phyloP scores from a whole-genome alignment of 1,139 yeast species.

The Candida tetrigidarum region DNA sequence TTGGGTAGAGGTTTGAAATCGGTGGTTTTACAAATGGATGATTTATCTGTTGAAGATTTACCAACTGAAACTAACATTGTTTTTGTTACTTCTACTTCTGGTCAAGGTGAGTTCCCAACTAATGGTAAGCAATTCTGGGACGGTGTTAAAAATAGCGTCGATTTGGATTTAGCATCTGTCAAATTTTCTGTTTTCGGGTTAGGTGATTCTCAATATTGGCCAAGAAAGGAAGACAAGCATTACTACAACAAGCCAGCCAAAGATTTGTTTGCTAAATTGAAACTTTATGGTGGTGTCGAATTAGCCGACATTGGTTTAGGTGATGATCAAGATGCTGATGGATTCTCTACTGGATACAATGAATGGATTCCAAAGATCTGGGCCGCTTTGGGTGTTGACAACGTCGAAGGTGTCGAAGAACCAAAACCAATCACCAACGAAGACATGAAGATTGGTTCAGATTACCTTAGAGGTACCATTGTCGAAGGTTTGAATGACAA shows the following conservation, averaged over 20 bases:
- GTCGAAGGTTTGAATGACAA: conserved; percentile 82
- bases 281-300: conserved; percentile 72
- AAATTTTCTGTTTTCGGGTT: conserved; percentile 83
- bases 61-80: conserved; percentile 82
- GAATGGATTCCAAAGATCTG: conserved; percentile 87
- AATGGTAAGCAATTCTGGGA: conserved; percentile 96
- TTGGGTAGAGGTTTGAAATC: conserved; percentile 86
- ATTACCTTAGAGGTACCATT: conserved; percentile 92
- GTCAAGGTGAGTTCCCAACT: conserved; percentile 98
- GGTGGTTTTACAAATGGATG: conserved; percentile 81
- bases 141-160: conserved; percentile 67
- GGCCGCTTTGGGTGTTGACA: conserved; percentile 89
- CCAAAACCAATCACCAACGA: conserved; percentile 96
- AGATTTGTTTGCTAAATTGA: conserved; percentile 69
- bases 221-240: conserved; percentile 92
- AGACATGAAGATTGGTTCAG: conserved; percentile 88
- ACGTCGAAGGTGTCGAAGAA: conserved; percentile 84
- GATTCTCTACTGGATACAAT: conserved; percentile 85
- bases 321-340: conserved; percentile 98
- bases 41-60: conserved; percentile 77
- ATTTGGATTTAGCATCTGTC: conserved; percentile 71
- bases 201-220: conserved; percentile 97
- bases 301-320: conserved; percentile 84
- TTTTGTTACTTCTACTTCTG: conserved; percentile 88
- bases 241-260: conserved; percentile 92